Conservation (phyloP, 371 early-diverging fungal genomes). For the Chytridium lagenaria region DNA sequence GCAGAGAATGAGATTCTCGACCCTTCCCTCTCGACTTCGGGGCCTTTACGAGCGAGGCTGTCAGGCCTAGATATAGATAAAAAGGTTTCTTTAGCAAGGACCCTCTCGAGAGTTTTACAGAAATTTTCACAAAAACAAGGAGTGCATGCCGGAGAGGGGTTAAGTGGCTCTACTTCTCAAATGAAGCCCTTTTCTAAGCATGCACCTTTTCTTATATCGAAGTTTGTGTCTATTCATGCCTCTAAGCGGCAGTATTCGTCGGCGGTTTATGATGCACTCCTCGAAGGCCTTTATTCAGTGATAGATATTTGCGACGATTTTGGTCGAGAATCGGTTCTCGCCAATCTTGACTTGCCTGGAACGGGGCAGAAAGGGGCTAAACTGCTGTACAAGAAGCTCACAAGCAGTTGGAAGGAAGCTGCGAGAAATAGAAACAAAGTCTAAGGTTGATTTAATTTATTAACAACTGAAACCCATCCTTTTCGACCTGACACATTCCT, state of each 20-base stretch:
- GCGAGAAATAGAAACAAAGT: constrained; percentile 8
- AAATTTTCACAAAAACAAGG: constrained; percentile 49
- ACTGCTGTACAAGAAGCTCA: constrained; percentile 1
- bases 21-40: neutral
- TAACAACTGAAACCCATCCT: neutral
- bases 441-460: neutral
- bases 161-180: constrained; percentile 35
- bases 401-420: neutral
- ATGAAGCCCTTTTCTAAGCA: constrained; percentile 71
- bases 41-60: neutral
- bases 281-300: constrained; percentile 69
- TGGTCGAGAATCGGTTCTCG: constrained; percentile 72
- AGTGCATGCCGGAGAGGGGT: constrained; percentile 8
- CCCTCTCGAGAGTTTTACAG: constrained; percentile 62
- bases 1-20: neutral
- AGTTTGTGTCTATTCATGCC: constrained; percentile 70
- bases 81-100: constrained; percentile 45
- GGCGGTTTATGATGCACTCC: constrained; percentile 59
- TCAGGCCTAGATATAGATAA: neutral
- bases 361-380: constrained; percentile 13
- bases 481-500: neutral
- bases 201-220: constrained; percentile 69
- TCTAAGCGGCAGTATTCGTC: constrained; percentile 63
- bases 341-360: constrained; percentile 54
- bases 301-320: constrained; percentile 72